Base-by-base conservation (phyloP, 2,329 filamentous ascomycete species). In the Colletotrichum sp. region DNA sequence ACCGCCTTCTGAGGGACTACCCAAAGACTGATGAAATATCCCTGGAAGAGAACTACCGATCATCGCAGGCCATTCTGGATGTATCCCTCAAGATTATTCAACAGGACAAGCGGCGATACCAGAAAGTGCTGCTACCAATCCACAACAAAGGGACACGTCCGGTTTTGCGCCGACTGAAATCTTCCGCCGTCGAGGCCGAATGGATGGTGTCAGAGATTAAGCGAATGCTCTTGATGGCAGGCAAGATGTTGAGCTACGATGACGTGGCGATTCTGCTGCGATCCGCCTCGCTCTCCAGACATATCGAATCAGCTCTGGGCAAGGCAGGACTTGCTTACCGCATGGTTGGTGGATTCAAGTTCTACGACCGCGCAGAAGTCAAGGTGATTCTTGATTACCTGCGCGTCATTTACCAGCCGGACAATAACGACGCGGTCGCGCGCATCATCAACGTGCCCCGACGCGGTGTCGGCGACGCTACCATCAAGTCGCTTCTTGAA, bases 41-140 rank as follows among this genome's bases (percentile, higher is more conserved):
- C 8, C 88, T 99, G 4, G 95, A 98, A 82, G 95, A 98, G 81
- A 99, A 99, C 81, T 99, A 99, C 82, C 92, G 96, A 26, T 99
- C 96, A 2, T 98, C 96, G 1, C 95, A 94, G 52, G 93, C 93
- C 9, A 98, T 99, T 75, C 88, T 99, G 28, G 90, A 91, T 75
- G 92, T 94, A 8, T 96, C 97, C 0, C 89, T 98, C 76, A 92
- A 93, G 77, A 93, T 99, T 64, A 99, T 99, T 77, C 93, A 98
- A 83, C 96, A 99, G 84, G 96, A 99, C 83, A 90, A 90, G 66
- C 91, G 91, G 44, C 90, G 96, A 75, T 97, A 96, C 69, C 89
- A 94, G 73, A 99, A 98, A 83, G 90, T 90, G 44, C 87, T 99
- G 39, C 88, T 95, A 66, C 92, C 97, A 3, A 94, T 96, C 0